Evolutionary conservation across 495 filamentous ascomycete genomes (phyloP).

Genomic region (Pseudevernia furfuracea): DNA sequence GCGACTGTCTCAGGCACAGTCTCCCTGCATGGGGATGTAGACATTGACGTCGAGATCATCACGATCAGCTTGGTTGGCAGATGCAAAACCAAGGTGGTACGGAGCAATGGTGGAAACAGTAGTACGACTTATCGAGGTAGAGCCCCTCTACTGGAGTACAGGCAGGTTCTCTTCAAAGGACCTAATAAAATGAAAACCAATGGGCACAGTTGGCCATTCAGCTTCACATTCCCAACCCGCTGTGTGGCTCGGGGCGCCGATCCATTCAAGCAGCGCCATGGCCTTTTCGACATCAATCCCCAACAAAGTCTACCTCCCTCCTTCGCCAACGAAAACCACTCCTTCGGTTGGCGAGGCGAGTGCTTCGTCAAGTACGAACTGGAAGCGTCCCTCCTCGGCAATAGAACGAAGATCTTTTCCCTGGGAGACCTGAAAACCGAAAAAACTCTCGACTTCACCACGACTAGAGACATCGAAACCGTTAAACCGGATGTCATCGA

Average conservation of each 20-base stretch:
- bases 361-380: conserved; percentile 13
- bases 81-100: conserved; percentile 4
- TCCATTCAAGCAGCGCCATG: conserved; percentile 8
- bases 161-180: conserved; percentile 3
- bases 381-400: conserved; percentile 4
- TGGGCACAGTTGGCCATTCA: conserved; percentile 6
- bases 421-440: neutral
- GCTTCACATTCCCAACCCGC: conserved; percentile 6
- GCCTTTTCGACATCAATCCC: conserved; percentile 7
- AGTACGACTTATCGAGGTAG: neutral
- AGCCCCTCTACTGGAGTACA: conserved; percentile 1
- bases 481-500: neutral
- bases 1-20: neutral
- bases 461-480: conserved; percentile 4
- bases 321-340: neutral
- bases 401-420: neutral
- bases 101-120: neutral
- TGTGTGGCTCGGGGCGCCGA: conserved; percentile 2
- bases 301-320: conserved; percentile 11
- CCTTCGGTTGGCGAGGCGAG: neutral
- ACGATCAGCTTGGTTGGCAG: conserved; percentile 14
- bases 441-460: neutral
- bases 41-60: conserved; percentile 5
- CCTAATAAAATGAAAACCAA: conserved; percentile 10
- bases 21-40: conserved; percentile 2